Evolutionary conservation across 495 filamentous ascomycete genomes (phyloP).

Genomic region (Pseudevernia furfuracea): DNA sequence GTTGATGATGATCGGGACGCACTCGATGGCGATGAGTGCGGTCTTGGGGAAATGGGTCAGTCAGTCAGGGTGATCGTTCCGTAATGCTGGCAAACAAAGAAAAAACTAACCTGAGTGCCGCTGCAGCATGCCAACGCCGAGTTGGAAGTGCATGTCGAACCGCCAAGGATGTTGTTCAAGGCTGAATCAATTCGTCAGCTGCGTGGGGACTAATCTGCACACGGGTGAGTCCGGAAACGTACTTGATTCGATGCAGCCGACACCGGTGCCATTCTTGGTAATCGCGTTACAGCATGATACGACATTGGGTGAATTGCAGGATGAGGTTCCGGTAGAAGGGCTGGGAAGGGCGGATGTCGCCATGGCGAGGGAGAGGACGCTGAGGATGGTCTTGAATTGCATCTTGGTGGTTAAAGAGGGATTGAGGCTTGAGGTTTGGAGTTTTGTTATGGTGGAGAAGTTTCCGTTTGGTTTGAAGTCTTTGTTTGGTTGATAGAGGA

Average conservation of each 20-base stretch:
- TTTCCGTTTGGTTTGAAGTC: not conserved
- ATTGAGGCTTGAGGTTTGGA: not conserved
- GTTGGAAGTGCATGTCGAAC: not conserved
- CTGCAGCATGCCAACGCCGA: not conserved
- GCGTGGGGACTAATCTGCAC: too few relatives aligned
- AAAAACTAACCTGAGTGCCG: not conserved
- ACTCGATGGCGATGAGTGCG: not conserved
- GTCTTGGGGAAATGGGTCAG: not conserved
- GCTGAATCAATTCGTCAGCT: not conserved
- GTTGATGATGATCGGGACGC: not conserved
- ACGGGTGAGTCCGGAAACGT: not conserved
- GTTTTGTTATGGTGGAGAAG: not conserved
- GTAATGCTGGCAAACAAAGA: too few relatives aligned
- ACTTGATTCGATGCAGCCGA: not conserved
- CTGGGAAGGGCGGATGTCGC: not conserved
- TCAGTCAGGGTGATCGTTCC: too few relatives aligned
- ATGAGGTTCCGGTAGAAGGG: not conserved
- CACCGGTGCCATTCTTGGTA: not conserved
- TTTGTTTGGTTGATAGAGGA: not conserved
- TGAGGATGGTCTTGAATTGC: not conserved
- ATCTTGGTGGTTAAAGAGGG: not conserved
- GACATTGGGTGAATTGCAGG: not conserved
- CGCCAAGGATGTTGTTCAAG: not conserved
- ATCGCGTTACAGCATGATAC: not conserved
- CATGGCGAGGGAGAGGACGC: constrained; percentile 1